Percentiles rank a stretch among this genome's conserved stretches.
Evolutionary conservation across 1,284 basidiomycete genomes (phyloP).

Genomic region (Rhodotorula sp.): DNA sequence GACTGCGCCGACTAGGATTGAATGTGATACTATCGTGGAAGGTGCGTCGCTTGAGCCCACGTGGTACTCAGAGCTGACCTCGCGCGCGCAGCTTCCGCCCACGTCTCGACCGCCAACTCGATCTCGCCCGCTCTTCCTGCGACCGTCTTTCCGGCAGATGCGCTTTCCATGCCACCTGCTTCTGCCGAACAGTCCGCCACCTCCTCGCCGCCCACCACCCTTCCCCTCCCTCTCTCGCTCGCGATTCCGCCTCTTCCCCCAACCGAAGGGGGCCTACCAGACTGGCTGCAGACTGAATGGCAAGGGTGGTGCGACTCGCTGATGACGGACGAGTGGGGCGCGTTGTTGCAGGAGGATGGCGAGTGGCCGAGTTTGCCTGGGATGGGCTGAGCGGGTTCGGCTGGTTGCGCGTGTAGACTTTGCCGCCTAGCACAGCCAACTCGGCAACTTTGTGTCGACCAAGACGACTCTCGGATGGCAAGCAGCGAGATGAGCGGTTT

Average conservation of each 20-base stretch:
- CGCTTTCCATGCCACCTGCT: neutral
- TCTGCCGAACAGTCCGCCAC: neutral
- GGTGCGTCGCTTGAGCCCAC: no score
- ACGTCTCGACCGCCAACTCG: no score
- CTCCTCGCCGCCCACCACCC: neutral
- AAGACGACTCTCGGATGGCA: no score
- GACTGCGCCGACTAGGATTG: no score
- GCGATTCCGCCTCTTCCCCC: neutral
- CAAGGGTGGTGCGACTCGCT: conserved; percentile 7
- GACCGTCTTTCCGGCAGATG: neutral
- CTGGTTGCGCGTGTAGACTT: no score
- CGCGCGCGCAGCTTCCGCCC: no score
- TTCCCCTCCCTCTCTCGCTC: neutral
- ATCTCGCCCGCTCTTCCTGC: neutral
- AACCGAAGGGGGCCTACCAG: neutral
- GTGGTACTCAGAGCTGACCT: no score
- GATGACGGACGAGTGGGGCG: neutral
- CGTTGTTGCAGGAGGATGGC: neutral
- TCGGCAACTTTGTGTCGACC: no score
- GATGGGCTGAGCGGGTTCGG: neutral
- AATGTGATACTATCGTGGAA: no score
- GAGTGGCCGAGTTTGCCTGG: neutral
- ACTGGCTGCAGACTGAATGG: conserved; percentile 2
- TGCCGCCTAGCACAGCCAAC: no score
- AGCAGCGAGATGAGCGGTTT: no score